phyloP scores from a whole-genome alignment of 2,329 filamentous ascomycete species.

The Trichoderma pleuroti region DNA sequence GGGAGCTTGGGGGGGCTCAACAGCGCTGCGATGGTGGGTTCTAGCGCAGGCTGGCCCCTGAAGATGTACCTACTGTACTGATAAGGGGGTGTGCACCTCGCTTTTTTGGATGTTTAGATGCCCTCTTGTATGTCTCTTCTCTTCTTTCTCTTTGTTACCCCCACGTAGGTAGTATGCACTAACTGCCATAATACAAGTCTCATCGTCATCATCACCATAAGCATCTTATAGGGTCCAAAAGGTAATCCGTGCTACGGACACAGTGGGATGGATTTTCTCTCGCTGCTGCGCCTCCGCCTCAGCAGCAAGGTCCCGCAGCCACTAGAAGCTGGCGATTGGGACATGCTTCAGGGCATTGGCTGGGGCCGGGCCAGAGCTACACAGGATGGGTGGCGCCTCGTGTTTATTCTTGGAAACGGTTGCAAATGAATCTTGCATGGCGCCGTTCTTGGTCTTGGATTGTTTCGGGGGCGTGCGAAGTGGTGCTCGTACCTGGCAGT shows the following conservation, averaged over 20 bases:
- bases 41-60: not conserved
- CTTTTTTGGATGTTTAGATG: not conserved
- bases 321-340: constrained; percentile 15
- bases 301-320: constrained; percentile 9
- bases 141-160: not conserved
- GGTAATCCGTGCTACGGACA: not conserved
- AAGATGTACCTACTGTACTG: not conserved
- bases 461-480: not conserved
- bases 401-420: constrained; percentile 14
- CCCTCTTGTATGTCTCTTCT: not conserved
- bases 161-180: not conserved
- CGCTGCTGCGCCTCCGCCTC: constrained; percentile 14
- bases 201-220: not conserved
- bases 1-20: not conserved
- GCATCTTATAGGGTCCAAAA: not conserved
- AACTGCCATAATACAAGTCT: not conserved
- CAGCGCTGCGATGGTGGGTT: not conserved
- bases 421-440: not conserved
- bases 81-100: not conserved
- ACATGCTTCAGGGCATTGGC: constrained; percentile 16
- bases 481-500: not conserved
- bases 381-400: not conserved
- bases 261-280: not conserved
- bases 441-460: no score
- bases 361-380: not conserved